Conservation (phyloP, 257 asterid species). For the Jacaranda copaia region DNA sequence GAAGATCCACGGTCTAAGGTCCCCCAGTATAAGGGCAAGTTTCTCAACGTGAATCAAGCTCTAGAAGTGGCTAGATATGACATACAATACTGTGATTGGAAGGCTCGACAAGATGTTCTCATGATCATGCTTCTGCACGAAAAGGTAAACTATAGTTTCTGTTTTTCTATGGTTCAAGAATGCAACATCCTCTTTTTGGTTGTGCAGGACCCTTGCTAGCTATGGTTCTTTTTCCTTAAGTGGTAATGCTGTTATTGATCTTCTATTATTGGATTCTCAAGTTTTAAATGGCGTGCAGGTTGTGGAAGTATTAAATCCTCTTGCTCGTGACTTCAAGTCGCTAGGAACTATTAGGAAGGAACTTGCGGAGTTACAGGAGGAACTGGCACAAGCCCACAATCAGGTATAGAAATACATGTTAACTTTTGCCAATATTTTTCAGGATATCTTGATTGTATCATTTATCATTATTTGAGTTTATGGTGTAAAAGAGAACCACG, state of each 20-base stretch:
- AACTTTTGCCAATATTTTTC: background rate
- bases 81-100: slow-evolving; percentile 94
- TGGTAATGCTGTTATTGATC: background rate
- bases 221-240: background rate
- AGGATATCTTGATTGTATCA: background rate
- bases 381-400: slow-evolving; percentile 76
- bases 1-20: slow-evolving; percentile 91
- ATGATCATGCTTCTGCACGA: slow-evolving; percentile 92
- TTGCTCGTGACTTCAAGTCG: slow-evolving; percentile 95
- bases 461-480: background rate
- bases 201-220: background rate
- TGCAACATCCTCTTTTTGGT: background rate
- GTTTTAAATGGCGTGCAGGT: slow-evolving; percentile 44
- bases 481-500: background rate
- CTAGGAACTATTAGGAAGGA: slow-evolving; percentile 89
- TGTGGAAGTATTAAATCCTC: slow-evolving; percentile 93
- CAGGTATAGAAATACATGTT: slow-evolving; percentile 55
- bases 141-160: slow-evolving; percentile 56
- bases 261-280: background rate
- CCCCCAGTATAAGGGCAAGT: slow-evolving; percentile 80
- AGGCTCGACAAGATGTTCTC: slow-evolving; percentile 95
- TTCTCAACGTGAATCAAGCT: slow-evolving; percentile 79
- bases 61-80: slow-evolving; percentile 89
- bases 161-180: background rate
- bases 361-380: slow-evolving; percentile 87